Evolutionary conservation across 1,139 yeast genomes (phyloP), one percentile per base, ranked within the genome.

Genomic region (Pichia sp.): DNA sequence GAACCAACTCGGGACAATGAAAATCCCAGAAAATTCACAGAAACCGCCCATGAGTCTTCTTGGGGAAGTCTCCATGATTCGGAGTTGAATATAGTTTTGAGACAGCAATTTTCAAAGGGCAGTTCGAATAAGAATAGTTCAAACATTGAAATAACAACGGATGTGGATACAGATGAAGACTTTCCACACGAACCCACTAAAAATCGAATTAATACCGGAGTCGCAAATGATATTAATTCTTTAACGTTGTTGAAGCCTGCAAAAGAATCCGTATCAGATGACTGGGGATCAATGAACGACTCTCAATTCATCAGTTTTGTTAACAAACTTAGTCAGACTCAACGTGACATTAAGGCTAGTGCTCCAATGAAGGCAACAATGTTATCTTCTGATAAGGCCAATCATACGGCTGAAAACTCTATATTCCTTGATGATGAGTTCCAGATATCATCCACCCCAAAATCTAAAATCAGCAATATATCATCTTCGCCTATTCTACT

Each of bases 291-390:
- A 8, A 67, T 78, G 59, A 75, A 70, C 40, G 76, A 78, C 60
- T 70, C 72, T 2, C 73, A 75, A 61, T 71, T 78, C 34, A 64
- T 78, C 6, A 70, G 72, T 1, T 73, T 74, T 56, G 72, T 78
- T 31, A 71, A 73, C 47, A 61, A 64, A 29, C 59, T 76, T 12
- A 48, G 55, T 16, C 56, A 55, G 46, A 42, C 42, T 16, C 30
- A 38, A n/a, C 27, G 31, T 24, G 16, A 14, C 40, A 36, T 2
- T 14, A 36, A 36, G 16, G 6, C 6, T 14, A 36, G n/a, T 36
- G 7, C 16, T 36, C 4, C 16, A 12, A 27, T 29, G 7, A 42
- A 42, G 10, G n/a, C 17, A 16, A 6, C 29, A 6, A n/a, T 16
- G 14, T 16, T n/a, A 16, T 12, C 45, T 17, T 20, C 27, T 10